Percentiles rank a stretch among this genome's conserved stretches.
Conservation (phyloP, 306 rosid species). For the Begonia masoniana region DNA sequence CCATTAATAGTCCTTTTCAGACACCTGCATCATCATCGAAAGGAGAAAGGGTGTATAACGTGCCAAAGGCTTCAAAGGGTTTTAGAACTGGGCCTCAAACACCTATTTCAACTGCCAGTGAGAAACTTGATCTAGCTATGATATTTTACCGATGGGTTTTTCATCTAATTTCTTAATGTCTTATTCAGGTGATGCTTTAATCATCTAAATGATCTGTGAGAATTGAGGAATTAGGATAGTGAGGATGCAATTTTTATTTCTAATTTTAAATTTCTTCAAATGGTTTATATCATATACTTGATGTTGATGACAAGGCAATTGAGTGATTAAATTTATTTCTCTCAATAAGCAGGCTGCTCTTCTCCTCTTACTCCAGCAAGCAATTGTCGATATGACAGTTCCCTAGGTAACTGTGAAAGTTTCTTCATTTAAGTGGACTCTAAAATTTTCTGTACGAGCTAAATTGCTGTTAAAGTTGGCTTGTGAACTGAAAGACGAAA, state of each 20-base stretch:
- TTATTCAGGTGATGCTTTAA: no score
- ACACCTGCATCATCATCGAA: slow-evolving; percentile 76
- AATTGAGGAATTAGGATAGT: no score
- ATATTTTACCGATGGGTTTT: no score
- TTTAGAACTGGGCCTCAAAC: slow-evolving; percentile 64
- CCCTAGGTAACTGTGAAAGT: slow-evolving; percentile 54
- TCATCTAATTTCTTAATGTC: no score
- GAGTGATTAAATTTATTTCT: slow-evolving; percentile 4
- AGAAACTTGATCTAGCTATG: slow-evolving; percentile 10
- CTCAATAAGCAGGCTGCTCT: slow-evolving; percentile 50
- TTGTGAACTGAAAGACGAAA: slow-evolving; percentile 14
- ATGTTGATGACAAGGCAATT: background rate
- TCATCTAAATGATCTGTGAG: no score
- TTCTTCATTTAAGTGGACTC: background rate
- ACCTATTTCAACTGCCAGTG: slow-evolving; percentile 65
- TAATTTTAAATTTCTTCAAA: background rate
- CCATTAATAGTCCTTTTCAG: slow-evolving; percentile 38
- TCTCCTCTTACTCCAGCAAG: slow-evolving; percentile 89
- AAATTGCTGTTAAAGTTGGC: slow-evolving; percentile 11
- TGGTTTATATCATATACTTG: background rate
- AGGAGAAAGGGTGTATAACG: slow-evolving; percentile 54
- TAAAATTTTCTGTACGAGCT: background rate
- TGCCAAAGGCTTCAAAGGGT: slow-evolving; percentile 56
- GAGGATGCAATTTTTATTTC: no score
- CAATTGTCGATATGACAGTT: slow-evolving; percentile 89